Base-by-base conservation (phyloP, 768 basidiomycete genomes). In the Suillus subalutaceus region DNA sequence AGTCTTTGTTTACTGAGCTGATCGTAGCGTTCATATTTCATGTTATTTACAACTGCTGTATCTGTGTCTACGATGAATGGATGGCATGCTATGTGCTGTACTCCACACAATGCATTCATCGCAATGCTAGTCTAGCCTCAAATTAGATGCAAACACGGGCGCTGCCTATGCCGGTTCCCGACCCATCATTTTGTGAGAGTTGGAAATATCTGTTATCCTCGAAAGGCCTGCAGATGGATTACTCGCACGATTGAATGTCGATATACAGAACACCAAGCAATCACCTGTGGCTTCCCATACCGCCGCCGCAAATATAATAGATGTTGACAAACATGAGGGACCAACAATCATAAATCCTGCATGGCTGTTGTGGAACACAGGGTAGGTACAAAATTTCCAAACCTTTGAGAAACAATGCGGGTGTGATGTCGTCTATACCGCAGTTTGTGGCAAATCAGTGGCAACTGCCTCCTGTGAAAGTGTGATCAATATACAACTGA, bases 381-480 rank as follows among this genome's bases (percentile, higher is more conserved):
- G 82, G 90, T 0, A 78, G 97, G 26, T 98, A 96, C 77, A 90
- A 91, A 1, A 97, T 93, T 76, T 26, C 26, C 26, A 26, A 26
- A 26, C 26, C 26, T 1, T 75, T 87, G 32, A 91, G 90, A 77
- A 89, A 89, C 62, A 86, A 80, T 50, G 78, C 82, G 1, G 91
- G 94, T 10, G 79, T 84, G 12, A 79, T 89, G 66, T 88, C 94
- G 84, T 86, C 90, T 10, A 87, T 90, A 58, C 97, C 97, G 0
- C 87, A 85, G 62, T 97, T 96, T 75, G 94, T 94, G 13, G 89
- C 89, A 46, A 87, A 90, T 38, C 88, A 88, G 8, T 96, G 96
- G 89, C 93, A 97, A 74, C 78, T 99, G 64, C 94, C 96, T 40
- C 85, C 93, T 35, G 69, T 75, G 66, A 78, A 71, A 65, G 76